Base-by-base conservation (phyloP, 495 filamentous ascomycete species). In the Mycothermus thermophilus region DNA sequence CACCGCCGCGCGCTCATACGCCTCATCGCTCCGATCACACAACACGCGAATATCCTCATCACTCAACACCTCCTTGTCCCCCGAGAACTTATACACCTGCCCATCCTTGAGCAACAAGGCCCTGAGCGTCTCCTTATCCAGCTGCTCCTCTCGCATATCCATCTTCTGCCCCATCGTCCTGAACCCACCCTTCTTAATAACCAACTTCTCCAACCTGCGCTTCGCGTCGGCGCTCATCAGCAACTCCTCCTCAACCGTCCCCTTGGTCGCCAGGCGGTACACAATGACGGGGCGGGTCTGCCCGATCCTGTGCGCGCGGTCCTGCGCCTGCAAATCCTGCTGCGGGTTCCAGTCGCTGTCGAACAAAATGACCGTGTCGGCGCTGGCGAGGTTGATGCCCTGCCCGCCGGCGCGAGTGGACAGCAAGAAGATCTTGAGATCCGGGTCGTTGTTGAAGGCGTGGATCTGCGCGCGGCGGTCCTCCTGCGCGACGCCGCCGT, bases 261-360 rank as follows among this genome's bases (percentile, higher is more conserved):
- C 82, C 47, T 87, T 84, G 0, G 90, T 97, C 0, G 90, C 90
- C 10, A 97, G 72, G 5, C 90, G 80, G 59, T 90, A 97, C n/a
- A 97, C 78, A 14, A 97, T 72, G 5, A 97, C 90, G 0, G 87
- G 87, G 14, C 76, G 70, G 22, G 75, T 93, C 52, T 97, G 90
- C 0, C 90, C 90, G 33, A 97, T 96, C 22, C 90, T 75, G 50
- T 97, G 90, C 2, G 81, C 84, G 13, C 90, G 81, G 47, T 97
- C 90, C 55, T 93, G 85, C 0, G 90, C 90, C 53, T 97, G 90
- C 11, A 97, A 67, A 57, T 97, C 90, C 49, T 93, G 85, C 55
- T 96, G 90, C 0, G 90, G 90, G 50, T 97, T 97, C 88, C 90
- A 97, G 55, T 97, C 90, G 19, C 73, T 82, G 56, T 99, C 90